Evolutionary conservation across 345 rosid species (phyloP).

Genomic region (Eucalyptus globulus): DNA sequence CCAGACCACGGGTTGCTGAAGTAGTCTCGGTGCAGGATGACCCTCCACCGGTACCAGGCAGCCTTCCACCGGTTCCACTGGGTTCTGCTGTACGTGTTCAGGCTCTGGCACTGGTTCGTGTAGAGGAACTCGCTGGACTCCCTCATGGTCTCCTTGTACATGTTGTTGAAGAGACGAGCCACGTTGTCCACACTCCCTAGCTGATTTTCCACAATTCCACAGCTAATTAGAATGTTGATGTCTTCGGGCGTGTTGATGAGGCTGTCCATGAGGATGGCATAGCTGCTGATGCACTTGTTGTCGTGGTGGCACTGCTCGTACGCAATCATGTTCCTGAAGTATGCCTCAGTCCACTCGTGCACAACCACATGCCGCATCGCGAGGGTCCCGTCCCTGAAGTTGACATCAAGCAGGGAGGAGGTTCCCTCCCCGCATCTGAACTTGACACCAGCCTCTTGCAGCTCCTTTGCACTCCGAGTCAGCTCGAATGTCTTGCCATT

Average conservation of each 20-base stretch:
- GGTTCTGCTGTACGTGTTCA: not conserved
- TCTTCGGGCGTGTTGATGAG: not conserved
- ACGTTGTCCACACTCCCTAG: not conserved
- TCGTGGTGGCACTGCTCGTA: constrained; percentile 5
- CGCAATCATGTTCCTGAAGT: constrained; percentile 6
- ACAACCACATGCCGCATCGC: not conserved
- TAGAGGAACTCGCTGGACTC: not conserved
- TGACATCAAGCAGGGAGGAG: not conserved
- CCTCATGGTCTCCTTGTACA: not conserved
- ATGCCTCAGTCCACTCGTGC: not conserved
- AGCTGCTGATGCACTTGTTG: not conserved
- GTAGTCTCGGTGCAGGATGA: not conserved
- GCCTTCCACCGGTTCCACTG: not conserved
- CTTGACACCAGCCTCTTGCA: not conserved
- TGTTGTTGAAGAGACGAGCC: not conserved
- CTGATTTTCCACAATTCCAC: not conserved
- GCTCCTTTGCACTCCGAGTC: not conserved
- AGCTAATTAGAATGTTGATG: not conserved
- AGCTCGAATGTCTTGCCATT: not conserved
- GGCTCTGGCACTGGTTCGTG: not conserved
- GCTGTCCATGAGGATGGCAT: not conserved
- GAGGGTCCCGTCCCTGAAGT: not conserved
- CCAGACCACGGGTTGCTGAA: not conserved
- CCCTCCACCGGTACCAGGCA: not conserved
- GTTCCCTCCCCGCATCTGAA: not conserved